These are phyloP conservation scores for Priceomyces castillae DNA, from an alignment of 805 yeast species.

Conservation along the genomic window DNA sequence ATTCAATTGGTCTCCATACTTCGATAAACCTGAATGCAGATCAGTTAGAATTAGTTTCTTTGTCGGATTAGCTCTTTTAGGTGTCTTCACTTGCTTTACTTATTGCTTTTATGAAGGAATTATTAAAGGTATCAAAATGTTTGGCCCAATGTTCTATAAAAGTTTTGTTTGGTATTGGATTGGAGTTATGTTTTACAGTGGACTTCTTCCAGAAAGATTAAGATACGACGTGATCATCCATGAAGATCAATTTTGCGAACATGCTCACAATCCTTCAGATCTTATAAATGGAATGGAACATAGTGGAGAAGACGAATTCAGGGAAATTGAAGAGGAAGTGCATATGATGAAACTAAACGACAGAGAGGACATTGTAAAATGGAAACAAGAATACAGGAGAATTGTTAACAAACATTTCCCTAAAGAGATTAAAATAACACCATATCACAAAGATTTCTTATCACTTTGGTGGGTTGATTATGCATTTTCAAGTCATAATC, in stretches of 20 bases:
- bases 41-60: constrained; percentile 78
- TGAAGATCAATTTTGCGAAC: constrained; percentile 29
- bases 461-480: constrained; percentile 87
- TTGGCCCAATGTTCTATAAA: constrained; percentile 64
- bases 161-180: constrained; percentile 70
- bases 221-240: constrained; percentile 65
- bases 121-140: constrained; percentile 48
- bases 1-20: constrained; percentile 89
- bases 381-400: constrained; percentile 20
- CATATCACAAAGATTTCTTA: constrained; percentile 37
- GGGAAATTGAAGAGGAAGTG: constrained; percentile 28
- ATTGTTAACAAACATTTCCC: constrained; percentile 40
- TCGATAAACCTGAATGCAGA: constrained; percentile 84
- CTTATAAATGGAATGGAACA: constrained; percentile 34
- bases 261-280: constrained; percentile 26
- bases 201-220: constrained; percentile 86
- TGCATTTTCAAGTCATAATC: constrained; percentile 72
- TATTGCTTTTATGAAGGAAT: constrained; percentile 57
- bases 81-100: constrained; percentile 62
- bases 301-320: constrained; percentile 39
- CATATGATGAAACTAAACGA: constrained; percentile 11
- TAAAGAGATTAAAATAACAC: constrained; percentile 28
- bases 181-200: constrained; percentile 87
- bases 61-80: constrained; percentile 72
- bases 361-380: constrained; percentile 9